phyloP scores from a whole-genome alignment of 306 rosid species.

The Ziziphus jujuba region DNA sequence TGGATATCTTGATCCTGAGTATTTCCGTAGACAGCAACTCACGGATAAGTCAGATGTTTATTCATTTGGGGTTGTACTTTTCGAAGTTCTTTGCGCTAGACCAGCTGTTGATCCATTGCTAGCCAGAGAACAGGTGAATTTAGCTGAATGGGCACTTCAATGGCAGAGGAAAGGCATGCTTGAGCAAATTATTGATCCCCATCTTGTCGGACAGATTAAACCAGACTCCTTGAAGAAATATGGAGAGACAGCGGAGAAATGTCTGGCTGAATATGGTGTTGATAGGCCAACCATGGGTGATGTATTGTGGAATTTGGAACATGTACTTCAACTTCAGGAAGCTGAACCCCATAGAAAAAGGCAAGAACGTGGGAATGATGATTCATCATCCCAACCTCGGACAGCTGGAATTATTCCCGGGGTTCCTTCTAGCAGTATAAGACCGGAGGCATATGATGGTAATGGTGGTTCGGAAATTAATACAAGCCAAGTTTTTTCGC shows the following conservation, averaged over 20 bases:
- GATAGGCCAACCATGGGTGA: constrained; percentile 99
- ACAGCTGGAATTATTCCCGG: constrained; percentile 29
- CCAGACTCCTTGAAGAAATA: constrained; percentile 70
- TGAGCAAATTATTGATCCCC: constrained; percentile 66
- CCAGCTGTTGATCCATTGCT: constrained; percentile 94
- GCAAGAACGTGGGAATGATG: constrained; percentile 16
- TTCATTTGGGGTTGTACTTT: constrained; percentile 95
- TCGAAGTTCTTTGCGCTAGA: constrained; percentile 90
- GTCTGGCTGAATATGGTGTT: constrained; percentile 90
- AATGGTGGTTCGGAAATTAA: constrained; percentile 48
- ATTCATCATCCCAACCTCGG: constrained; percentile 21
- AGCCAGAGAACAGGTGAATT: constrained; percentile 79
- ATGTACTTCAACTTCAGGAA: constrained; percentile 92
- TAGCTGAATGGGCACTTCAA: constrained; percentile 91
- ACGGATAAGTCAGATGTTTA: constrained; percentile 95
- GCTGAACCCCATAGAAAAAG: constrained; percentile 39
- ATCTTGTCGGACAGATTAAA: constrained; percentile 61
- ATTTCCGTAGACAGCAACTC: constrained; percentile 90
- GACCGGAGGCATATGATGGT: constrained; percentile 38
- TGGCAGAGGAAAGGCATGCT: constrained; percentile 86
- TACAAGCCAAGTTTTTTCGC: constrained; percentile 81
- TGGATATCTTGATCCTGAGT: constrained; percentile 96
- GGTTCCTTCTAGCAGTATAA: constrained; percentile 33
- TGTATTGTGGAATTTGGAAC: constrained; percentile 90
- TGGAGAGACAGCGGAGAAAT: constrained; percentile 96